Evolutionary conservation across 257 asterid species (phyloP), one percentile per base, ranked within the genome.

Genomic region (Anisodus tanguticus): DNA sequence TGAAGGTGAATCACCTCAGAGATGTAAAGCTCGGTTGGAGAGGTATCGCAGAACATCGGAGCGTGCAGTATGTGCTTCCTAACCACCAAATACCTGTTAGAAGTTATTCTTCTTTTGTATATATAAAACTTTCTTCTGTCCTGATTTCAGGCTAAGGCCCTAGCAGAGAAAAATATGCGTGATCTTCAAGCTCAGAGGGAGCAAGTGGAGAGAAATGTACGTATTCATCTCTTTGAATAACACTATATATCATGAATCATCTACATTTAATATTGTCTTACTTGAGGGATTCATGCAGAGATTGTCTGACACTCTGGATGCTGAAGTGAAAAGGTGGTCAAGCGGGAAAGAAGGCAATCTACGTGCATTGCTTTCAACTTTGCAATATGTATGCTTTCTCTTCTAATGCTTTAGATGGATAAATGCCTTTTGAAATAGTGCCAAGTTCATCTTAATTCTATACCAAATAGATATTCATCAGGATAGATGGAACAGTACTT

Each of bases 271-370:
- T 85, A 72, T 87, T 83, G 80, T 83, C 89, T 90, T 35, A 90
- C 41, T 49, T 63, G 68, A 79, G 87, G 88, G 54, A 81, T 79
- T 81, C 67, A 85, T 16, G 91, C 98, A 96, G 99, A 94, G 95
- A 86, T 90, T 93, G 67, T 93, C 98, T 12, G 98, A 93, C 89
- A 74, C 85, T 84, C 86, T 96, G 86, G 99, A 94, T 89, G 92
- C 90, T 91, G 99, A 95, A 87, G 94, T 94, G 84, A 95, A 89
- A 91, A 92, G 98, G 90, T 95, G 99, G 98, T 92, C 98, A 71
- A 90, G 89, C 84, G 98, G 98, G 85, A 95, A 95, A 88, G 97
- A 92, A 89, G 97, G 97, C 84, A 93, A 95, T 85, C 97, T 95
- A 62, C 94, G 99, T 69, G 98, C 99, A 79, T 89, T 95, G 92